Base-by-base conservation (phyloP, 2,329 filamentous ascomycete genomes). In the Diaporthe ilicicola region DNA sequence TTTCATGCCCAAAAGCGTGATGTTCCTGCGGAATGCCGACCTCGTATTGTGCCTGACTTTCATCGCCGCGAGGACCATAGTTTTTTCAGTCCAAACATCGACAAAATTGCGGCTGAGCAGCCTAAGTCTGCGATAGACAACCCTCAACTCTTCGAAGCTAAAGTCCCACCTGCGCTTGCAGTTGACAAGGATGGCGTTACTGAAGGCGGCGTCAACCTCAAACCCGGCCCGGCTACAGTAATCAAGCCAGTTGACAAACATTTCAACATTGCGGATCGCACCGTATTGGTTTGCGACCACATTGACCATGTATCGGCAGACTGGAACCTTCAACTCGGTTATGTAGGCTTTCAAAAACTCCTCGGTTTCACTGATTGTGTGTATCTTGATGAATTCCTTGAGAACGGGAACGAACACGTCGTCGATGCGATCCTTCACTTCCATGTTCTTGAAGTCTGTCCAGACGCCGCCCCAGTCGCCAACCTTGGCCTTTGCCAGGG, bases 221-320 rank as follows among this genome's bases (percentile, higher is more conserved):
- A 83, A 82, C 4, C 81, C 82, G 9, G 77, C 73, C 12, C 69
- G 65, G 42, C 75, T 76, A 75, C 83, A 85, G 70, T 81, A 81
- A 39, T 75, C 72, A 22, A 86, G 75, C 84, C 84, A 86, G 8
- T 73, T 75, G 4, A 82, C 71, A 67, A 86, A 80, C 1, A 81
- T 79, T 13, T 75, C 51, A 39, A 79, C 74, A 54, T 86, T 83
- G 29, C 79, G 82, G 34, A 79, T 75, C 27, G 78, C 77, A 15
- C 79, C 84, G 73, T 84, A 85, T 67, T 81, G 81, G 54, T 83
- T 82, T 19, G 84, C 83, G 72, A 86, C 78, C 29, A 85, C 73
- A 3, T 81, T 82, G 48, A 85, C 82, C 70, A 82, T 76, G 67
- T 79, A 78, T 12, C 74, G 77, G 72, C 79, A 78, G 50, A 84